A percentile compares a stretch with the other conserved stretches of the same genome.
Conservation (phyloP, 257 asterid species). For the Petunia secreta region DNA sequence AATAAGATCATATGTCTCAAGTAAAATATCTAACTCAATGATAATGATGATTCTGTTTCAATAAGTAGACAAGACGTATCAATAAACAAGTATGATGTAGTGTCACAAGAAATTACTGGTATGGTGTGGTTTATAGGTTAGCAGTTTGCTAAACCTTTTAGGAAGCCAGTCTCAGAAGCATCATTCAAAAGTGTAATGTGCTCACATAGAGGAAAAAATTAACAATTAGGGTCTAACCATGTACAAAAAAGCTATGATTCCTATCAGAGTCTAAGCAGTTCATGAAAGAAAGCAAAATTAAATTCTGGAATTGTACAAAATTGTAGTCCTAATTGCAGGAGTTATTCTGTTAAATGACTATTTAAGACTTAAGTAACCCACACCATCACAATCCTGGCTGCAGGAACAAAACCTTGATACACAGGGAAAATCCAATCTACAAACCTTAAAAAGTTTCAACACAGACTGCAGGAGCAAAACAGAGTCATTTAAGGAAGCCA, state of each 20-base stretch:
- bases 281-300: neutral
- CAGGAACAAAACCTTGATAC: neutral
- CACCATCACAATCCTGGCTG: neutral
- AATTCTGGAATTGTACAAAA: neutral
- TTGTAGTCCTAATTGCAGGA: neutral
- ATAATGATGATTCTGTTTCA: conserved; percentile 82
- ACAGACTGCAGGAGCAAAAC: conserved; percentile 1
- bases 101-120: neutral
- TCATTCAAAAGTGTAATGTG: neutral
- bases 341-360: neutral
- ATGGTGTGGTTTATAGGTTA: neutral
- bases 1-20: conserved; percentile 63
- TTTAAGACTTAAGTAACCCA: neutral
- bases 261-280: neutral
- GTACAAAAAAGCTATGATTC: neutral
- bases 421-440: neutral
- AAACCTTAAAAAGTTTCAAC: neutral
- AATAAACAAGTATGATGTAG: neutral
- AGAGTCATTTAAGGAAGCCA: neutral
- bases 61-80: conserved; percentile 22
- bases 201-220: neutral
- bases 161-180: neutral
- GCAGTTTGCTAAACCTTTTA: neutral
- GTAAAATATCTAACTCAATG: conserved; percentile 64
- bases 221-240: neutral